These are phyloP conservation scores for Cystofilobasidium macerans DNA, from an alignment of 768 basidiomycete species.

Conservation along the genomic window DNA sequence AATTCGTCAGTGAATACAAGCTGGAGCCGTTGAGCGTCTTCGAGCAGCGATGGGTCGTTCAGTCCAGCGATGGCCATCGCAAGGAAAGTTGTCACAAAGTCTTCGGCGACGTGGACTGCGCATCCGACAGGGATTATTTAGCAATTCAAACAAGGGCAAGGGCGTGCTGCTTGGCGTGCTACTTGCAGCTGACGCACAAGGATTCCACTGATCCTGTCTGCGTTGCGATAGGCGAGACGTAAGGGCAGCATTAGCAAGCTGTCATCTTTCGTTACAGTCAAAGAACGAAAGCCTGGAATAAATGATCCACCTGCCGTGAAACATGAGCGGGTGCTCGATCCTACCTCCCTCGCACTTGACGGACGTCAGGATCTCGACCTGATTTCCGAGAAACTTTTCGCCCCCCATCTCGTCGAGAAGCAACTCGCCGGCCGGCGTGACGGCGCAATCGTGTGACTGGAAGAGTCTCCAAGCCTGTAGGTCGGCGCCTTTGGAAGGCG, in stretches of 20 bases:
- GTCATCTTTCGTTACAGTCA: no score
- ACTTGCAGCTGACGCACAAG: not conserved
- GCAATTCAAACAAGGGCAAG: no score
- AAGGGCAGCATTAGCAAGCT: no score
- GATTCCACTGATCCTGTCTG: constrained; percentile 1
- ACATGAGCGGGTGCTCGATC: not conserved
- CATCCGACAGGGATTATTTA: no score
- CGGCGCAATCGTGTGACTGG: not conserved
- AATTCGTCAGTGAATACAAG: constrained; percentile 34
- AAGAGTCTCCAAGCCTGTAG: not conserved
- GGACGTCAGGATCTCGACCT: not conserved
- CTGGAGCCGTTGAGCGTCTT: constrained; percentile 29
- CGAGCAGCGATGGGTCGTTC: constrained; percentile 24
- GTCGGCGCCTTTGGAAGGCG: not conserved
- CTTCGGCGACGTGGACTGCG: constrained; percentile 34
- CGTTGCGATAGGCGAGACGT: no score
- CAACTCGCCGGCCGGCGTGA: not conserved
- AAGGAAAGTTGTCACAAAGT: constrained; percentile 35
- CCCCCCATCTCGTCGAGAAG: not conserved
- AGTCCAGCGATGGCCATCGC: constrained; percentile 30
- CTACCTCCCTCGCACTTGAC: not conserved
- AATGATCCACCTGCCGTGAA: not conserved
- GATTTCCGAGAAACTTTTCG: not conserved
- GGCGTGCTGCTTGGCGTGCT: no score
- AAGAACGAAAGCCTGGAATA: no score